Percentiles rank a stretch among this genome's conserved stretches.
Conservation (phyloP, 1,284 basidiomycete genomes). For the Cutaneotrichosporon spelunceum region DNA sequence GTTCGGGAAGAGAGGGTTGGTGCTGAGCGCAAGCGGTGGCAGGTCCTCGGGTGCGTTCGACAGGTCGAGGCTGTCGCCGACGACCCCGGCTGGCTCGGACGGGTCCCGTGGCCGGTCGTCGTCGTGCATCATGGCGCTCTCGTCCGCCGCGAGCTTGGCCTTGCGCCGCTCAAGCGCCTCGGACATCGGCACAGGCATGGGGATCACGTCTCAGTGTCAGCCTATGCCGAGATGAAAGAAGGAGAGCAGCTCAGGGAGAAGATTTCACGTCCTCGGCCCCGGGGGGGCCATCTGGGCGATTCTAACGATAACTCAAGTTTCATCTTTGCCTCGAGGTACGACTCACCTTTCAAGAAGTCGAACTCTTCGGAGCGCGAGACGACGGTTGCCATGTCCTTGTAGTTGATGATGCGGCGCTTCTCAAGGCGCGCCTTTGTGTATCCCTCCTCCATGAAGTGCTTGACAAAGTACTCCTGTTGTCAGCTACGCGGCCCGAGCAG, state of each 20-base stretch:
- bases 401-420: conserved; percentile 50
- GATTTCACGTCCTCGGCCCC: conserved; percentile 38
- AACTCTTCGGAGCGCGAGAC: conserved; percentile 45
- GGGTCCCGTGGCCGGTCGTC: conserved; percentile 7
- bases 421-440: conserved; percentile 51
- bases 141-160: conserved; percentile 26
- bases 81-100: neutral
- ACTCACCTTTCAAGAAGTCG: conserved; percentile 45
- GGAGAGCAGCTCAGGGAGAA: conserved; percentile 44
- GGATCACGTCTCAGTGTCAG: conserved; percentile 40
- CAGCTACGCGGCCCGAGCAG: conserved; percentile 13
- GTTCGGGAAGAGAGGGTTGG: conserved; percentile 46
- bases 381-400: conserved; percentile 50
- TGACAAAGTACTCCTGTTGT: conserved; percentile 49
- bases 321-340: conserved; percentile 27
- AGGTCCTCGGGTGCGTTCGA: conserved; percentile 31
- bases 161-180: conserved; percentile 43
- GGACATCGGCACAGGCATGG: conserved; percentile 42
- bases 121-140: conserved; percentile 8
- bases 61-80: conserved; percentile 9
- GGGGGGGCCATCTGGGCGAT: conserved; percentile 26
- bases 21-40: conserved; percentile 39
- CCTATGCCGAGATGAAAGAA: neutral
- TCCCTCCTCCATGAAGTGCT: conserved; percentile 51
- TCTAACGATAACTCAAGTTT: conserved; percentile 33